Percentiles rank a stretch among this genome's conserved stretches.
phyloP scores from a whole-genome alignment of 805 yeast genomes.

The Diddensiella caesifluorescens region DNA sequence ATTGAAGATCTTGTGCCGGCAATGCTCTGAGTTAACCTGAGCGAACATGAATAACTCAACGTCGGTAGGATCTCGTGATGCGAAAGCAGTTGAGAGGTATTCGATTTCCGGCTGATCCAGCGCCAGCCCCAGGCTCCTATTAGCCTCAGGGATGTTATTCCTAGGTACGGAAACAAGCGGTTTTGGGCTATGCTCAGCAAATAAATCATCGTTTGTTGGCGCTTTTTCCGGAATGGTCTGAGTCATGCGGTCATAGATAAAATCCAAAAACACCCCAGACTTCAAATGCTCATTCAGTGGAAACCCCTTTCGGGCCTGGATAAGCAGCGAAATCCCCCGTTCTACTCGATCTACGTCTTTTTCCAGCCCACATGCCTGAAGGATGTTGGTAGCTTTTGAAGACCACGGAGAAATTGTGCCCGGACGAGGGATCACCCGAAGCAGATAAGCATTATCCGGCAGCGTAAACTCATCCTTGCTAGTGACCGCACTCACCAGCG shows the following conservation, averaged over 20 bases:
- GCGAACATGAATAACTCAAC: slow-evolving; percentile 99
- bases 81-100: slow-evolving; percentile 79
- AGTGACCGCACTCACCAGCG: slow-evolving; percentile 37
- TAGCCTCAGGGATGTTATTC: slow-evolving; percentile 67
- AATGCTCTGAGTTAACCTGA: slow-evolving; percentile 98
- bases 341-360: slow-evolving; percentile 75
- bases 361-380: slow-evolving; percentile 78
- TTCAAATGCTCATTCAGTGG: slow-evolving; percentile 53
- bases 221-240: slow-evolving; percentile 52
- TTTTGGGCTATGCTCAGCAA: slow-evolving; percentile 73
- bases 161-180: slow-evolving; percentile 58
- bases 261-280: slow-evolving; percentile 54
- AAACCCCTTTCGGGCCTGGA: slow-evolving; percentile 67
- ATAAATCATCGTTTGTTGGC: slow-evolving; percentile 67
- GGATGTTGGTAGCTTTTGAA: slow-evolving; percentile 94
- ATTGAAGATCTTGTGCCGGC: slow-evolving; percentile 97
- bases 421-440: slow-evolving; percentile 81
- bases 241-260: slow-evolving; percentile 92
- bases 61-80: slow-evolving; percentile 89
- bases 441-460: slow-evolving; percentile 43
- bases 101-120: slow-evolving; percentile 89
- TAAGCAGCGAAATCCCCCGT: slow-evolving; percentile 75
- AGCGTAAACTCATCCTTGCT: slow-evolving; percentile 27
- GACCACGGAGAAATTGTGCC: slow-evolving; percentile 99
- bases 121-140: slow-evolving; percentile 85